Evolutionary conservation across 176 grass and related monocot genomes (phyloP).

Genomic region (Avena eriantha): DNA sequence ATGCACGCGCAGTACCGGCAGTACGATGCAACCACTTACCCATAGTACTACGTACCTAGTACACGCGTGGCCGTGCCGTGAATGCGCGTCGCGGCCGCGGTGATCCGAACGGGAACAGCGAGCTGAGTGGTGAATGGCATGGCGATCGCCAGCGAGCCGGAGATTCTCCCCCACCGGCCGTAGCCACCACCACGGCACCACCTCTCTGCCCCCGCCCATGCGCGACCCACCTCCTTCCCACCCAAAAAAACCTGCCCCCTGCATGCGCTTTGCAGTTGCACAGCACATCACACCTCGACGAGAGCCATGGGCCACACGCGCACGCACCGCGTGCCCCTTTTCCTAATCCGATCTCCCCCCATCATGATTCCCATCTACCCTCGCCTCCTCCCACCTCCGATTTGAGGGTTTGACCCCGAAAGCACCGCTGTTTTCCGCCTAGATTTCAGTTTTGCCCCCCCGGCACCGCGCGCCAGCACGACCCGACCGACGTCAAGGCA

Average conservation of each 20-base stretch:
- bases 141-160: not conserved
- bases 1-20: not conserved
- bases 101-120: not conserved
- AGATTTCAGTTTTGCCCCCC: slow-evolving; percentile 5
- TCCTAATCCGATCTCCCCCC: not conserved
- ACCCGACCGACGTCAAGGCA: slow-evolving; percentile 17
- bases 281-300: no score
- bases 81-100: no score
- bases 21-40: not conserved
- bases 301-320: not conserved
- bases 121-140: no score
- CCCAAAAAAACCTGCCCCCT: not conserved
- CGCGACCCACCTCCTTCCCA: not conserved
- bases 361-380: slow-evolving; percentile 30
- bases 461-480: not conserved
- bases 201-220: not conserved
- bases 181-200: no score
- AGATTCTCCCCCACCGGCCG: not conserved
- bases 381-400: not conserved
- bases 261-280: not conserved
- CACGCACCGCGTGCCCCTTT: slow-evolving; percentile 1
- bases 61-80: not conserved
- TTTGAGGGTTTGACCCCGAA: slow-evolving; percentile 22
- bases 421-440: slow-evolving; percentile 23
- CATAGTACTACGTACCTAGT: not conserved